These are phyloP conservation scores for Scedosporium apiospermum DNA, from an alignment of 2,329 filamentous ascomycete genomes.

Conservation along the genomic window DNA sequence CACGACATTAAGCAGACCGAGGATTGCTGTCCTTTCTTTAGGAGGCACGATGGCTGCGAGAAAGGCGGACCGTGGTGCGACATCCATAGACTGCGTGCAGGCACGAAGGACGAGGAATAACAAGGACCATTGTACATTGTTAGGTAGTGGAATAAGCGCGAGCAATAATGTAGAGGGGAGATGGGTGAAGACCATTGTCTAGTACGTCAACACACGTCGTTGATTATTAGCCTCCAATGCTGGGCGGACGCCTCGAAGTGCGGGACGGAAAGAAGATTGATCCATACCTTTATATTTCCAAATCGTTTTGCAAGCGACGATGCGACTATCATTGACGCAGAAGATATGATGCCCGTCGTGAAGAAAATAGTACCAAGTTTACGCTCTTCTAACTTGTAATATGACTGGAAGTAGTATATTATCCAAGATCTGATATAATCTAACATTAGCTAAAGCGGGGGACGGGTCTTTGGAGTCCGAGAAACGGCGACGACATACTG, in stretches of 20 bases:
- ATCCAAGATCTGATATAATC: conserved; percentile 39
- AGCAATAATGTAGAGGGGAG: conserved; percentile 59
- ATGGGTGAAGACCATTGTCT: conserved; percentile 70
- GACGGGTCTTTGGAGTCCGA: conserved; percentile 27
- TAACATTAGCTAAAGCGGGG: too few species aligned
- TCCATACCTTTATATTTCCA: conserved; percentile 53
- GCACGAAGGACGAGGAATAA: conserved; percentile 52
- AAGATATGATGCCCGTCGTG: conserved; percentile 40
- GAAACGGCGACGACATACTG: conserved; percentile 29
- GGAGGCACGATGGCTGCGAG: conserved; percentile 55
- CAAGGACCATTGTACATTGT: conserved; percentile 42
- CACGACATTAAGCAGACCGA: conserved; percentile 61
- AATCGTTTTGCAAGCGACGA: conserved; percentile 44
- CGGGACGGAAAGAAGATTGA: conserved; percentile 11
- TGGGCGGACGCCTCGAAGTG: too few species aligned
- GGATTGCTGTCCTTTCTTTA: conserved; percentile 58
- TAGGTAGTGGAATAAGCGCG: conserved; percentile 50
- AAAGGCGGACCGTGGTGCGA: conserved; percentile 60
- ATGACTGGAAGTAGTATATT: conserved; percentile 43
- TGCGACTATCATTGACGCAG: conserved; percentile 41
- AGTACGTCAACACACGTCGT: background rate
- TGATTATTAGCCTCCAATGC: too few species aligned
- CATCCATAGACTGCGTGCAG: conserved; percentile 59
- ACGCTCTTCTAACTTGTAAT: conserved; percentile 37
- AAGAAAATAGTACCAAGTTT: conserved; percentile 46